phyloP scores from a whole-genome alignment of 805 yeast species.

The Kuraishia capsulata region DNA sequence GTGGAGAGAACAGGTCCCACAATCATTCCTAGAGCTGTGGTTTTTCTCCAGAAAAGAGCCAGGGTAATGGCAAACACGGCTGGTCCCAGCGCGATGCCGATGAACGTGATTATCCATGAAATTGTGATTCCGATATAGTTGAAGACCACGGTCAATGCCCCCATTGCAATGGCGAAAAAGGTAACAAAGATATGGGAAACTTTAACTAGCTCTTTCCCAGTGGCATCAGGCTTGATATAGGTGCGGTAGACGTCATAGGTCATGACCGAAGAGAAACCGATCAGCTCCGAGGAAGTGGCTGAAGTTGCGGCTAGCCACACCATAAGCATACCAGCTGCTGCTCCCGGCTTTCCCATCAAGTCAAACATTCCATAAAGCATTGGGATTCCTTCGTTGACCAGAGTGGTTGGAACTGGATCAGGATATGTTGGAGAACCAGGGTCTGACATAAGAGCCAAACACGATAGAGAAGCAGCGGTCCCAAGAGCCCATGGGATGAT shows the following conservation, averaged over 20 bases:
- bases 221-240: constrained; percentile 28
- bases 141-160: constrained; percentile 27
- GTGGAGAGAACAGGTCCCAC: constrained; percentile 41
- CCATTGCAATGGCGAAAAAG: constrained; percentile 34
- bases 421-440: constrained; percentile 33
- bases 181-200: constrained; percentile 24
- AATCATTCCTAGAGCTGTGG: constrained; percentile 23
- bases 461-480: constrained; percentile 22
- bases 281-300: constrained; percentile 30
- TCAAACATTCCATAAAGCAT: constrained; percentile 23
- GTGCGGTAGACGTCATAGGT: constrained; percentile 31
- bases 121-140: constrained; percentile 31
- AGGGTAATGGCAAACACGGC: constrained; percentile 38
- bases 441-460: constrained; percentile 22
- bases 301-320: constrained; percentile 33
- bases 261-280: constrained; percentile 29
- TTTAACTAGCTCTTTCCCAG: constrained; percentile 26
- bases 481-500: constrained; percentile 21
- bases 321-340: constrained; percentile 30
- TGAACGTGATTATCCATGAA: constrained; percentile 31
- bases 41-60: constrained; percentile 31
- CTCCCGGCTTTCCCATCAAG: constrained; percentile 28
- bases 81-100: constrained; percentile 43
- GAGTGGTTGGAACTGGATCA: constrained; percentile 21
- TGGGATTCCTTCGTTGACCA: constrained; percentile 31